Evolutionary conservation across 352 stramenopile genomes (phyloP), one percentile per base, ranked within the genome.

Genomic region (Saprolegnia parasitica): DNA sequence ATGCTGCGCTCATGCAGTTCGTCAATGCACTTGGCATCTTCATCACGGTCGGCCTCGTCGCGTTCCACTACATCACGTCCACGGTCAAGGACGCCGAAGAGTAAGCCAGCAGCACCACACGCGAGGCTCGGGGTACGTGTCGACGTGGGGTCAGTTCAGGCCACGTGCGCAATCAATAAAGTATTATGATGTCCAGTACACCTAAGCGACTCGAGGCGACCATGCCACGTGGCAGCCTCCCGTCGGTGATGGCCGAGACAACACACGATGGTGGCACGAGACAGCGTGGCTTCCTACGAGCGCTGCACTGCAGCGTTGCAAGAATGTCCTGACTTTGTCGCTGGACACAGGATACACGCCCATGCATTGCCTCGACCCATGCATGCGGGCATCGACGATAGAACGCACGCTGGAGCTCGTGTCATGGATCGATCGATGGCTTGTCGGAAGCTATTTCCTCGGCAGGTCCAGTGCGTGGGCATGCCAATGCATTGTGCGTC

Each of bases 31-130:
- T 96, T 46, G 87, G 87, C 65, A 82, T 87, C 13, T 79, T 90
- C 18, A 93, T 96, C 76, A 96, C 93, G 84, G 76, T 96, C 24
- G 93, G 85, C 37, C 76, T 96, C 24, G 86, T 96, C 45, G 83
- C 86, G 29, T 96, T 94, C 76, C 87, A 96, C 76, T 96, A 94
- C 73, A 81, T 96, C 57, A 93, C 85, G 37, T 84, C 87, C 11
- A 88, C 84, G 18, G 76, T 82, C 29, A 90, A 90, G 70, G 87
- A 95, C 60, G 83, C 86, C 8, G 84, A 93, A 64, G 76, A 91
- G 63, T 95, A 92, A 67, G 49, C 45, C 15, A 71, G 20, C 21
- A 55, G 6, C 23, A 23, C 26, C 13, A 56, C 26, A 26, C 4
- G 52, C 1, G 9, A 60, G 16, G 24, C 1, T 21, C 13, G 52